Base-by-base conservation (phyloP, 2,329 filamentous ascomycete species). In the Mycosphaerelloides madeirae region DNA sequence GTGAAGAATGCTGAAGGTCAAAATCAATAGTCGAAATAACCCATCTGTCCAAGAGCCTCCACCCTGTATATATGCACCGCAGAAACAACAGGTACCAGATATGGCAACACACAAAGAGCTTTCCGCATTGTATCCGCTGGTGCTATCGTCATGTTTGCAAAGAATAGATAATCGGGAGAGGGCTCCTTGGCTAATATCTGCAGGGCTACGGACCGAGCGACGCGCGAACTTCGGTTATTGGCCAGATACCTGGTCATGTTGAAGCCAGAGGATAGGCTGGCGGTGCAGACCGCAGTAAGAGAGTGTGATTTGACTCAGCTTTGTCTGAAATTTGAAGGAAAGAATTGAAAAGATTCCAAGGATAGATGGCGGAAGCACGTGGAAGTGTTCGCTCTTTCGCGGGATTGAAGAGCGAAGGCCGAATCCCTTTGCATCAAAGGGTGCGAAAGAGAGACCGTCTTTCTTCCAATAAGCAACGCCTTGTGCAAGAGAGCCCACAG, bases 71-170 rank as follows among this genome's bases (percentile, higher is more conserved):
- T 43, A 38, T 29, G 16, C 12, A 6, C 13, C 38, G 20, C 33
- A 35, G 11, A 12, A 15, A 19, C 13, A 35, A 18, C 9, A 18
- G 31, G 13, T 14, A 19, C 14, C n/a, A n/a, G n/a, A 12, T 12
- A 9, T 12, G 6, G 16, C n/a, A 35, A 4, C 11, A 14, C 31
- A 33, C 19, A 6, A 12, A 18, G 14, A 19, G 16, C 13, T 35
- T 14, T 42, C 48, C 48, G 48, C 48, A 34, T 45, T 45, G 34
- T 34, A 40, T 31, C 48, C 48, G 44, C n/a, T n/a, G n/a, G n/a
- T n/a, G n/a, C 47, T 35, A 25, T 35, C 15, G 33, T 3, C 33
- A 35, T 32, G 31, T 35, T 18, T 12, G 33, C 33, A 12, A 35
- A 35, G 12, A 14, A 35, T 18, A 35, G 33, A 35, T 35, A 9